These are phyloP conservation scores for Xylaria hypoxylon DNA, from an alignment of 2,329 filamentous ascomycete species.

Conservation along the genomic window DNA sequence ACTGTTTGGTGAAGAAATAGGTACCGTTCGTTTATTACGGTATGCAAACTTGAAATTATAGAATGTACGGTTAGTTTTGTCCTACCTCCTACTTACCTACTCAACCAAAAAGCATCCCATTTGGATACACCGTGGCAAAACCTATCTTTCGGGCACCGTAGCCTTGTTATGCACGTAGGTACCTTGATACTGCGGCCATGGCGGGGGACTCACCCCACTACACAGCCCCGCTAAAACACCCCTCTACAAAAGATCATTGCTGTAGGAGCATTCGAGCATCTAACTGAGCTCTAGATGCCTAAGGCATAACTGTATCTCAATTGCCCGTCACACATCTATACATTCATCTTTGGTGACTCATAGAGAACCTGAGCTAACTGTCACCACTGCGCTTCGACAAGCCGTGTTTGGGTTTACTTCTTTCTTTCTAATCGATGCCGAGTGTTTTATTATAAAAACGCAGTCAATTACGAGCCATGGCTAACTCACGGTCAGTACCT, in stretches of 20 bases:
- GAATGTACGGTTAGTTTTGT: no score
- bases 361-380: neutral
- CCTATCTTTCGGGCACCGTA: no score
- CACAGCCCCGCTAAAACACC: slow-evolving; percentile 15
- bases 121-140: no score
- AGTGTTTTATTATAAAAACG: neutral
- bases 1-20: no score
- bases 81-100: no score
- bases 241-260: slow-evolving; percentile 12
- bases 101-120: no score
- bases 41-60: no score
- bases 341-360: neutral
- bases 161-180: neutral
- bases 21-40: no score
- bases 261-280: neutral
- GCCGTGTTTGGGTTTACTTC: neutral
- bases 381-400: neutral
- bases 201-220: slow-evolving; percentile 12
- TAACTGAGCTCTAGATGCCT: neutral
- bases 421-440: neutral
- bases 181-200: neutral
- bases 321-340: no score
- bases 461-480: slow-evolving; percentile 54
- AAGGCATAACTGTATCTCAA: neutral
- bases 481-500: slow-evolving; percentile 64